Percentiles rank a stretch among this genome's conserved stretches.
These are phyloP conservation scores for Fusarium albidum DNA, from an alignment of 2,329 filamentous ascomycete genomes.

Conservation along the genomic window DNA sequence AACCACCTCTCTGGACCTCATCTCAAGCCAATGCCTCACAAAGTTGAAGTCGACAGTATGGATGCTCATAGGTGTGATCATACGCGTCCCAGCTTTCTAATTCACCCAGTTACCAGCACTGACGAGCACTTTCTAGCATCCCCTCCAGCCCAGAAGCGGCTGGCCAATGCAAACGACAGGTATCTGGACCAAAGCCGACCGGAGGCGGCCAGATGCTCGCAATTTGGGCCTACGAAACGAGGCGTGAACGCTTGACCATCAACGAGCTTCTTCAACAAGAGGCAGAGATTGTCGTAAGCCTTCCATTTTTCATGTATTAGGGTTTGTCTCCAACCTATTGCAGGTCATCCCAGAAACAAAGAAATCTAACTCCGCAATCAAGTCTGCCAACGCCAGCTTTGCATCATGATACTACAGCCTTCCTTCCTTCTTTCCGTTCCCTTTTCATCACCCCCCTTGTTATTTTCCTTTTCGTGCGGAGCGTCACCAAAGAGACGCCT, in stretches of 20 bases:
- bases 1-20: background rate
- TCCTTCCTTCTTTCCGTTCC: background rate
- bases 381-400: constrained; percentile 36
- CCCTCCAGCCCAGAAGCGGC: background rate
- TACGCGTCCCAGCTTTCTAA: background rate
- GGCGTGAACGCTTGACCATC: constrained; percentile 25
- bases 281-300: constrained; percentile 17
- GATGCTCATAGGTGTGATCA: constrained; percentile 10
- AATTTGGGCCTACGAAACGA: constrained; percentile 24
- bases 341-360: constrained; percentile 20
- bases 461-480: constrained; percentile 14
- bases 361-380: constrained; percentile 34
- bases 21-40: constrained; percentile 20
- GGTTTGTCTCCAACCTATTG: constrained; percentile 25
- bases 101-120: background rate
- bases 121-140: constrained; percentile 2
- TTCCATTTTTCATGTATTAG: constrained; percentile 23
- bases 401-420: constrained; percentile 36
- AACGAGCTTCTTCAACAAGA: constrained; percentile 20
- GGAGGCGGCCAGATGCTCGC: constrained; percentile 18
- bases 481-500: constrained; percentile 4
- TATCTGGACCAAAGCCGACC: background rate
- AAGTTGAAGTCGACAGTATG: constrained; percentile 6
- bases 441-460: background rate
- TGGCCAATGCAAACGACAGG: background rate